These are phyloP conservation scores for Hordeum pubiflorum DNA, from an alignment of 202 grass and related monocot genomes.

Conservation along the genomic window DNA sequence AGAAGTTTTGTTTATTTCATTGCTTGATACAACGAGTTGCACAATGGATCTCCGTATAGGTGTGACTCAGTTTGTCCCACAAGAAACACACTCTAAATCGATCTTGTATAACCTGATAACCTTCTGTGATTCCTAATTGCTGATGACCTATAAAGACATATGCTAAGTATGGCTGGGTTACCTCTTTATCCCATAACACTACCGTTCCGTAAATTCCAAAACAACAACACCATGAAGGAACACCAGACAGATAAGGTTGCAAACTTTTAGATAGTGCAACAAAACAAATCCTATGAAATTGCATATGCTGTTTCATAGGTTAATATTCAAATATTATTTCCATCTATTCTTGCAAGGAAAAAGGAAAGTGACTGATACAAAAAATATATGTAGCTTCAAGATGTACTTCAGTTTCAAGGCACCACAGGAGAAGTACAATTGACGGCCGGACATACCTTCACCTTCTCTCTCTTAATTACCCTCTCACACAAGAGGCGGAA, in stretches of 20 bases:
- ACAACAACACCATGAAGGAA: not conserved
- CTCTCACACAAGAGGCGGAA: constrained; percentile 84
- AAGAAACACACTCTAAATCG: not conserved
- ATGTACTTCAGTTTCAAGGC: constrained; percentile 14
- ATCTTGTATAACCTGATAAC: not conserved
- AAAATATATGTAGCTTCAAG: not conserved
- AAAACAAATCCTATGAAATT: not conserved
- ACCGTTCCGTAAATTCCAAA: not conserved
- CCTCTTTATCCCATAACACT: not conserved
- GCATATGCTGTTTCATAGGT: not conserved
- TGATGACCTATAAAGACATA: not conserved
- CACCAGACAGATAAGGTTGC: not conserved
- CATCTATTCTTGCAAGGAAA: not conserved
- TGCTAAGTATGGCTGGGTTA: not conserved
- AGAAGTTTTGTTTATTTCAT: not conserved
- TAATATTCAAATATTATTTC: constrained; percentile 19
- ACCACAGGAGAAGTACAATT: constrained; percentile 12
- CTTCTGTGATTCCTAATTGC: not conserved
- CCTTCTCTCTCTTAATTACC: constrained; percentile 89
- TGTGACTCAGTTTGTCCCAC: not conserved
- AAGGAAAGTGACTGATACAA: not conserved
- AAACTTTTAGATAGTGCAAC: not conserved
- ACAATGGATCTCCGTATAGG: not conserved
- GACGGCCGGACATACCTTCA: constrained; percentile 47
- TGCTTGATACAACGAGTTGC: constrained; percentile 13